Percentiles rank a stretch among this genome's conserved stretches.
These are phyloP conservation scores for Thielaviopsis populi DNA, from an alignment of 2,329 filamentous ascomycete genomes.

Conservation along the genomic window DNA sequence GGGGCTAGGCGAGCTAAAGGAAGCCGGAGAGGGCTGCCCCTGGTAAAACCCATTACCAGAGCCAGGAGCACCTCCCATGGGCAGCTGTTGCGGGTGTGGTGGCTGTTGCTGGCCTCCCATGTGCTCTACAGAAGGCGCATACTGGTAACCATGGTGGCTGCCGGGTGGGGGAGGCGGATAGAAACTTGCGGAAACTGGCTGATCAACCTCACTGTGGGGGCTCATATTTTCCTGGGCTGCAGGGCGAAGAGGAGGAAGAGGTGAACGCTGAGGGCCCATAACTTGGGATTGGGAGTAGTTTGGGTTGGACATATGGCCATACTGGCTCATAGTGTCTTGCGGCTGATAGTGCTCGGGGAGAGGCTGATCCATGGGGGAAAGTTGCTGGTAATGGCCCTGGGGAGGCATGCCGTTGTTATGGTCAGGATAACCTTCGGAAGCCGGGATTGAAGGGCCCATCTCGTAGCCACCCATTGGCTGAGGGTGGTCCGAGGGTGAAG, in stretches of 20 bases:
- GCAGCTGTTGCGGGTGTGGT: neutral
- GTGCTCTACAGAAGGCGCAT: neutral
- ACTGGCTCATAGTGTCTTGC: conserved; percentile 4
- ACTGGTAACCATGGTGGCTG: conserved; percentile 4
- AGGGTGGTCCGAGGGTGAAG: neutral
- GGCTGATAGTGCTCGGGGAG: conserved; percentile 10
- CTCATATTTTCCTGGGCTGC: conserved; percentile 3
- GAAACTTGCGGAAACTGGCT: conserved; percentile 1
- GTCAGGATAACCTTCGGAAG: neutral
- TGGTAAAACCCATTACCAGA: neutral
- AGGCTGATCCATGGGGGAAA: neutral
- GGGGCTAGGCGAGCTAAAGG: conserved; percentile 7
- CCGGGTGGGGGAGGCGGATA: conserved; percentile 10
- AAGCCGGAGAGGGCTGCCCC: neutral
- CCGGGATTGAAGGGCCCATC: neutral
- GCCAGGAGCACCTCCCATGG: neutral
- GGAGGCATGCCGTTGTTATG: neutral
- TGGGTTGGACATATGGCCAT: neutral
- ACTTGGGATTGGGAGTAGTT: conserved; percentile 10
- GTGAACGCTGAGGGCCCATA: conserved; percentile 8
- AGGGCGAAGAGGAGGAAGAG: conserved; percentile 13
- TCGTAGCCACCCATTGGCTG: conserved; percentile 10
- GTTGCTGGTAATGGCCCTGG: conserved; percentile 5
- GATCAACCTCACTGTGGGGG: conserved; percentile 1
- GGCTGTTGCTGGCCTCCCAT: conserved; percentile 7